These are phyloP conservation scores for Pseudocercospora cruenta DNA, from an alignment of 2,329 filamentous ascomycete genomes.

Conservation along the genomic window DNA sequence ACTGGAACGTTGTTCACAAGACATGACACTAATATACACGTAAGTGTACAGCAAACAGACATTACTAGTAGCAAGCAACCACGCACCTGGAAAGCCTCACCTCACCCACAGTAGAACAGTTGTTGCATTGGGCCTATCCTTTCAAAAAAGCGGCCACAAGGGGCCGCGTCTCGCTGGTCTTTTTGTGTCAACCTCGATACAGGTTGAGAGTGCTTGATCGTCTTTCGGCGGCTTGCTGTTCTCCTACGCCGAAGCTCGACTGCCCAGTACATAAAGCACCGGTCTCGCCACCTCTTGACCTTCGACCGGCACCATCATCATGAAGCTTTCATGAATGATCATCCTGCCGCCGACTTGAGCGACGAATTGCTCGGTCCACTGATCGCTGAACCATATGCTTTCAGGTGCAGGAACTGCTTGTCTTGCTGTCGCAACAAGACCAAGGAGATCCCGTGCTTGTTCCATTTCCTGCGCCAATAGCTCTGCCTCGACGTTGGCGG, in stretches of 20 bases:
- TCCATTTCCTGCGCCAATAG: constrained; percentile 24
- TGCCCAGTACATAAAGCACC: constrained; percentile 33
- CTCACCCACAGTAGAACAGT: too few species aligned
- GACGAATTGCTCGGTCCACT: constrained; percentile 37
- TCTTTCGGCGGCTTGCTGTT: too few species aligned
- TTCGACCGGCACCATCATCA: constrained; percentile 36
- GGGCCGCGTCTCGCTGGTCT: background rate
- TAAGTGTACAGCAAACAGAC: background rate
- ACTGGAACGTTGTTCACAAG: background rate
- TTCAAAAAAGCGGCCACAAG: too few species aligned
- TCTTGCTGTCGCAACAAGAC: constrained; percentile 28
- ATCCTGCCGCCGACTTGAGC: constrained; percentile 37
- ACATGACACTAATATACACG: background rate
- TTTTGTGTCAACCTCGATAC: background rate
- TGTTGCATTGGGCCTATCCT: too few species aligned
- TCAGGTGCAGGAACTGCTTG: constrained; percentile 21
- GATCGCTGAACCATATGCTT: constrained; percentile 31
- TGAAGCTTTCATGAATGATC: constrained; percentile 36
- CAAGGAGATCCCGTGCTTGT: constrained; percentile 30
- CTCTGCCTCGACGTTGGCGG: constrained; percentile 14
- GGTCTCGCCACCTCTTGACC: constrained; percentile 32
- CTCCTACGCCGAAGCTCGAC: constrained; percentile 24
- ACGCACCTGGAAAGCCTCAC: background rate
- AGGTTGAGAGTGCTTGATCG: too few species aligned
- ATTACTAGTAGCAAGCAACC: background rate